These are phyloP conservation scores for Fraxinus cuspidata DNA, from an alignment of 257 asterid genomes.

Conservation along the genomic window DNA sequence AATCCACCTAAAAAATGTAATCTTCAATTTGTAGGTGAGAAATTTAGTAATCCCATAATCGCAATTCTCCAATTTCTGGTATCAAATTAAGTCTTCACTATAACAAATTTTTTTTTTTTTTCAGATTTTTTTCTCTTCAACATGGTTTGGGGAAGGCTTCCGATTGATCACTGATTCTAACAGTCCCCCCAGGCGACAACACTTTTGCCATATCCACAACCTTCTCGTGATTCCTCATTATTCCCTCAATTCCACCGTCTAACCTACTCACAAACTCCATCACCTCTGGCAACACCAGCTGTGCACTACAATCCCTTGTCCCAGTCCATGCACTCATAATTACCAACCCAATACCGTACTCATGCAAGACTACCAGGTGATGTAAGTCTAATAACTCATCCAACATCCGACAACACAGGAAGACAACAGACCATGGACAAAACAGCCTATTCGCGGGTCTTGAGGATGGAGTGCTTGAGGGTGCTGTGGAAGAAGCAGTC, in stretches of 20 bases:
- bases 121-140: background rate
- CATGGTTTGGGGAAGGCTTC: background rate
- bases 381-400: constrained; percentile 40
- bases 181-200: constrained; percentile 70
- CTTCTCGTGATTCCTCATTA: constrained; percentile 61
- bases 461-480: constrained; percentile 50
- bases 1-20: background rate
- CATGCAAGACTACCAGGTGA: constrained; percentile 48
- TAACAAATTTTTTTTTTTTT: too few relatives aligned
- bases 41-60: background rate
- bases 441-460: constrained; percentile 67
- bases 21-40: background rate
- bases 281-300: constrained; percentile 68
- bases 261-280: constrained; percentile 62
- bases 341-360: constrained; percentile 45
- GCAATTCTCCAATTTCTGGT: background rate
- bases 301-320: constrained; percentile 79
- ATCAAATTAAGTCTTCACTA: background rate
- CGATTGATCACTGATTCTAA: background rate
- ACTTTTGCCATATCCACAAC: constrained; percentile 51
- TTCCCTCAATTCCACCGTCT: constrained; percentile 82
- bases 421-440: constrained; percentile 71
- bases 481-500: constrained; percentile 36
- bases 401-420: constrained; percentile 59
- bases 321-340: constrained; percentile 79